Conservation (phyloP, 805 yeast genomes). For the Wickerhamiella nectarea region DNA sequence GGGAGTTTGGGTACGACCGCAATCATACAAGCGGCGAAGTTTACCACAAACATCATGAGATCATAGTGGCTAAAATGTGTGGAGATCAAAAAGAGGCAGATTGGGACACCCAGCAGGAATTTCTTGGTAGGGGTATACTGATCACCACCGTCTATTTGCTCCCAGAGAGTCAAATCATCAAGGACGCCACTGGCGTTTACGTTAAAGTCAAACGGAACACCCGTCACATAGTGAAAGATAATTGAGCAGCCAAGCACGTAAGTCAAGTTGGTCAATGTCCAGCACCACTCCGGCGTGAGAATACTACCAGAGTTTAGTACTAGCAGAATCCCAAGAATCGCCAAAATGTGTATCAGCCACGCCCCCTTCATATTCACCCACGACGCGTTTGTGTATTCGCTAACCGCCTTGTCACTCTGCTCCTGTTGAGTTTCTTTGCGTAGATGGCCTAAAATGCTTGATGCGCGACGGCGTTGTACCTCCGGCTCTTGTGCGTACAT, state of each 20-base stretch:
- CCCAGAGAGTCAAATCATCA: slow-evolving; percentile 97
- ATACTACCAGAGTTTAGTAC: slow-evolving; percentile 71
- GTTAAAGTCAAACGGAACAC: slow-evolving; percentile 91
- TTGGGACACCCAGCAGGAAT: slow-evolving; percentile 85
- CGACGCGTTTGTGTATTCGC: slow-evolving; percentile 82
- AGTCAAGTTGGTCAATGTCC: slow-evolving; percentile 88
- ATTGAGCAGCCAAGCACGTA: slow-evolving; percentile 85
- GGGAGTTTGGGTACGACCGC: slow-evolving; percentile 91
- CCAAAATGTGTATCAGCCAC: slow-evolving; percentile 83
- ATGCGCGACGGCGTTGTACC: slow-evolving; percentile 54
- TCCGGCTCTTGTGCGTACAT: background rate
- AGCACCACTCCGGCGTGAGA: slow-evolving; percentile 68
- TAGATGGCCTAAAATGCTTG: slow-evolving; percentile 80
- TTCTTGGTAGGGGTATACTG: slow-evolving; percentile 95
- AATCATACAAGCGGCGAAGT: slow-evolving; percentile 66
- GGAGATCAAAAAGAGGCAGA: slow-evolving; percentile 66
- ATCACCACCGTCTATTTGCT: slow-evolving; percentile 89
- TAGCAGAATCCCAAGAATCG: slow-evolving; percentile 58
- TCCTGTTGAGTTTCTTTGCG: slow-evolving; percentile 89
- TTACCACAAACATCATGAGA: slow-evolving; percentile 60
- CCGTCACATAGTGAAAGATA: slow-evolving; percentile 94
- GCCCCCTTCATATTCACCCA: slow-evolving; percentile 96
- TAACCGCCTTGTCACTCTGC: slow-evolving; percentile 75
- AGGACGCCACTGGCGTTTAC: slow-evolving; percentile 60
- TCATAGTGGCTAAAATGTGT: slow-evolving; percentile 88